Conservation (phyloP, 345 rosid genomes). For the Cardiospermum halicacabum region DNA sequence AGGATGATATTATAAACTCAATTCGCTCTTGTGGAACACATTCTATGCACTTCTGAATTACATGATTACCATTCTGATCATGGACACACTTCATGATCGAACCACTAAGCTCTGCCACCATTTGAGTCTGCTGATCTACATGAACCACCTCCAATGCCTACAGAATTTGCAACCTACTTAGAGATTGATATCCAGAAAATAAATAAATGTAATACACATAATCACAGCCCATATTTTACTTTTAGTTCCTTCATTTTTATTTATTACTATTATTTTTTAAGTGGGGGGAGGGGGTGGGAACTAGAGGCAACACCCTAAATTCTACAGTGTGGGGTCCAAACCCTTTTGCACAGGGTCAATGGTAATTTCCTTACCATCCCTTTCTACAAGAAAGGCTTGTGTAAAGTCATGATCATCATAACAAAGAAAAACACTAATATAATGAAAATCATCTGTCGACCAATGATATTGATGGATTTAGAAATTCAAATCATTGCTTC, state of each 20-base stretch:
- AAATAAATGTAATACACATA: neutral
- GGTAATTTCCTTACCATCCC: too few species aligned
- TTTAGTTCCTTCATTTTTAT: too few species aligned
- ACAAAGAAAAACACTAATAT: neutral
- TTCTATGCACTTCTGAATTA: constrained; percentile 93
- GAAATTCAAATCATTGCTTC: neutral
- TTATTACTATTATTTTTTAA: too few species aligned
- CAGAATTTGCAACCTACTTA: constrained; percentile 17
- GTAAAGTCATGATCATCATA: constrained; percentile 1
- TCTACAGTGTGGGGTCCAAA: too few species aligned
- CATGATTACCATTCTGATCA: constrained; percentile 99
- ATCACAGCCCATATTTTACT: too few species aligned
- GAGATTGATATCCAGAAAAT: constrained; percentile 7
- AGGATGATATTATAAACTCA: constrained; percentile 80
- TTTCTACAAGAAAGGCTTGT: too few species aligned
- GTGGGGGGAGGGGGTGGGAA: too few species aligned
- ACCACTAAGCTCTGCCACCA: constrained; percentile 90
- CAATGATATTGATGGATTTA: neutral
- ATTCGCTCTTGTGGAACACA: constrained; percentile 76
- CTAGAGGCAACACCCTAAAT: too few species aligned
- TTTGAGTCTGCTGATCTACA: constrained; percentile 60
- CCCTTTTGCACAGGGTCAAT: too few species aligned
- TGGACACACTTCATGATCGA: constrained; percentile 85
- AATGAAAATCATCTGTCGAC: neutral
- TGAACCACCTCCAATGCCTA: constrained; percentile 93